Evolutionary conservation across 352 stramenopile species (phyloP), one percentile per base, ranked within the genome.

Genomic region (Globisporangium viniferum): DNA sequence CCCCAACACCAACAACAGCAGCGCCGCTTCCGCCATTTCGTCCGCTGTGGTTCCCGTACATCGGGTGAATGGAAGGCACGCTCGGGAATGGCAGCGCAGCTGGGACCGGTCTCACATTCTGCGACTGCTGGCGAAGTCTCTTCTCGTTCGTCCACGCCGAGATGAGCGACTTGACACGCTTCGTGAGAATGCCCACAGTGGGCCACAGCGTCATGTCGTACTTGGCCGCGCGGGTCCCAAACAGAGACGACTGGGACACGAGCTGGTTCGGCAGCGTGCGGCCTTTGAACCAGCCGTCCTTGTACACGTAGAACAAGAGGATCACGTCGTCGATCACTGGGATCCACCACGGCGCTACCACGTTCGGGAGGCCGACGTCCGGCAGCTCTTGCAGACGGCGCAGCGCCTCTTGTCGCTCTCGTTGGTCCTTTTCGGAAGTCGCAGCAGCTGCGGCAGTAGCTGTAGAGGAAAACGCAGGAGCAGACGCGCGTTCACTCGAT

Each of bases 341-440:
- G 49, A 91, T 78, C 89, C 89, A 96, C 89, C 89, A 96, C 22
- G 82, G 79, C 3, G 79, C 75, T 0, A 94, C 77, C 1, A 66
- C 20, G 20, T 75, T 64, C 2, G 75, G 36, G 9, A 64, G 68
- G 14, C 75, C 71, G 0, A 91, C 41, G 31, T 76, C 66, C 0
- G 74, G 71, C n/a, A 94, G 64, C 10, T 55, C 49, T 63, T 77
- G 78, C 18, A 94, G 70, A 0, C 78, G 78, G 2, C 54, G 56
- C 48, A 94, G 70, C 18, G 84, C 83, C 5, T 72, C 71, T 9
- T 70, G 71, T 5, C 73, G 75, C 14, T 87, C 79, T 8, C 48
- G 33, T 3, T 68, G 69, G 10, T 68, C 8, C 31, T 61, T 72
- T 29, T 46, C 51, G 1, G 41, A 10, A 31, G 68, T 29, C 41